Evolutionary conservation across 345 rosid genomes (phyloP), one percentile per base, ranked within the genome.

Genomic region (Salix udensis): DNA sequence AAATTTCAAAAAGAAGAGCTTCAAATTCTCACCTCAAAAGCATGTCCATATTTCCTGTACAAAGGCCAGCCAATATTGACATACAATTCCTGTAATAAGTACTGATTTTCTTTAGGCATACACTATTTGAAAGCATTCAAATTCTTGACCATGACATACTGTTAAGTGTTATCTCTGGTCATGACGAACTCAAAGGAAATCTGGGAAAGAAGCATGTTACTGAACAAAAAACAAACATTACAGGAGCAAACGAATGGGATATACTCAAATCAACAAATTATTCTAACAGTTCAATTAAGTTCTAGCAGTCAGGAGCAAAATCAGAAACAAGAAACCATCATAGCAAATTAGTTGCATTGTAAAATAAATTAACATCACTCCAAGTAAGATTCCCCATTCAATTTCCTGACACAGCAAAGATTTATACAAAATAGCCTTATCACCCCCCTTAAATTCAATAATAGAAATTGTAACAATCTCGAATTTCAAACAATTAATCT

Each of bases 31-130:
- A 93, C 99, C 95, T 96, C 99, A 85, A 93, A 96, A 67, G 98
- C 99, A 85, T 93, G 99, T 18, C 97, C 94, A 74, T 94, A 88
- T 80, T 89, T 94, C 72, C 97, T 88, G 80, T 94, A 96, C 80
- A 96, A 81, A 77, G 99, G 99, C 99, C 98, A 92, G 72, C 94
- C 95, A 71, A 96, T 89, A 80, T 89, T 77, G 75, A 92, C 71
- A 79, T 96, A 96, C 82, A 96, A 73, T 46, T 94, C 99, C 99
- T 96, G 89, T 36, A 23, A 73, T 36, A 34, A 72, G 68, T 52
- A 65, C 58, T 30, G 28, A 69, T 53, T 42, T 67, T 50, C 61
- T 58, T 68, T 73, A 72, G 78, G 71, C 55, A 80, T 15, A 28
- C 4, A 11, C 58, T 61, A 58, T 60, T 14, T 58, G 19, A 69